Conservation (phyloP, 1,284 basidiomycete genomes). For the Rugosomyces carneus region DNA sequence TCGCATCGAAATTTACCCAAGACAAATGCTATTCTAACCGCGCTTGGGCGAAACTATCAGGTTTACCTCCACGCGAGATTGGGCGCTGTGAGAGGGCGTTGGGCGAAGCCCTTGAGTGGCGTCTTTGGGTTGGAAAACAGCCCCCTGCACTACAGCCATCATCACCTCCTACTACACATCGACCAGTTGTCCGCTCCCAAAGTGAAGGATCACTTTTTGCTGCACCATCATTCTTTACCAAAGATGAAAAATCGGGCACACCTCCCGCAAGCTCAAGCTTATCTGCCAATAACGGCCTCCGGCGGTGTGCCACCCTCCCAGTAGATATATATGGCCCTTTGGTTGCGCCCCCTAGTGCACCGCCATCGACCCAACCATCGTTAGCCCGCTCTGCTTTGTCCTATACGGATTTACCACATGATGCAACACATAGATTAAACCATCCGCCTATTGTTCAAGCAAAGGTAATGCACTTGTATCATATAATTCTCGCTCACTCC, state of each 20-base stretch:
- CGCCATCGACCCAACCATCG: not conserved
- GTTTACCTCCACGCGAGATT: constrained; percentile 71
- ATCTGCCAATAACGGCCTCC: constrained; percentile 15
- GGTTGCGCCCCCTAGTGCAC: not conserved
- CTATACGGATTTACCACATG: not conserved
- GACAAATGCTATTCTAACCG: constrained; percentile 90
- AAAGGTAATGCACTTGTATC: not conserved
- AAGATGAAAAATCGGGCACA: constrained; percentile 1
- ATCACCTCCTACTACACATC: constrained; percentile 15
- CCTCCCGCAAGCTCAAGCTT: not conserved
- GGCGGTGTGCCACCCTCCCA: constrained; percentile 29
- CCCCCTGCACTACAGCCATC: constrained; percentile 16
- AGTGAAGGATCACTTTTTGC: constrained; percentile 33
- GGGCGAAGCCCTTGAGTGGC: constrained; percentile 75
- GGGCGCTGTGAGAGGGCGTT: constrained; percentile 76
- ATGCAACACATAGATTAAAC: not conserved
- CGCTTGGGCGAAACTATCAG: constrained; percentile 86
- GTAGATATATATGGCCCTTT: constrained; percentile 20
- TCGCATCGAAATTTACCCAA: constrained; percentile 89
- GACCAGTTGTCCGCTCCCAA: constrained; percentile 33
- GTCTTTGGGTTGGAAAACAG: constrained; percentile 76
- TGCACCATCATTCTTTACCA: constrained; percentile 17
- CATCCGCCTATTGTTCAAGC: constrained; percentile 1
- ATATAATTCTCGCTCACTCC: not conserved
- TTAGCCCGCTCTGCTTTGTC: not conserved